Percentiles rank a stretch among this genome's conserved stretches.
Conservation (phyloP, 75 land plant species). For the Selaginella tamariscina region DNA sequence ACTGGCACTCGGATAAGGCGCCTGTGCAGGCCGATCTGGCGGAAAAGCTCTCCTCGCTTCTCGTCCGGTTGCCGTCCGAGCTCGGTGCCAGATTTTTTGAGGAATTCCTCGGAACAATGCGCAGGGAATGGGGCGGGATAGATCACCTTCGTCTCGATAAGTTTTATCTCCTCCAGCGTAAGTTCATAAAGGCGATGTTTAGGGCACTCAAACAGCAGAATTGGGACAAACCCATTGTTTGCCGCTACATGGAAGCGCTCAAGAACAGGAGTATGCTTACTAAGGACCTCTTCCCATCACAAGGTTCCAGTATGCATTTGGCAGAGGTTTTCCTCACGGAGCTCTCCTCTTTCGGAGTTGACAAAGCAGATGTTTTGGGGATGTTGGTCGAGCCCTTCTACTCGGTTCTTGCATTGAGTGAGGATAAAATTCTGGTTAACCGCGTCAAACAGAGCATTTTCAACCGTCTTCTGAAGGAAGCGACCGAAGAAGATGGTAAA, state of each 20-base stretch:
- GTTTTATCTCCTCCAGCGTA: constrained; percentile 61
- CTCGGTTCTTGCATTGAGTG: constrained; percentile 22
- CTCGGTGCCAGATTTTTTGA: constrained; percentile 37
- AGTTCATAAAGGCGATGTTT: constrained; percentile 38
- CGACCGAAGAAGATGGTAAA: constrained; percentile 19
- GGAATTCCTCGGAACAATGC: constrained; percentile 47
- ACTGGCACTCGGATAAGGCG: constrained; percentile 87
- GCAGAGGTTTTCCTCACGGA: constrained; percentile 54
- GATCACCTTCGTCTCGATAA: constrained; percentile 72
- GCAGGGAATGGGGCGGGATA: constrained; percentile 91
- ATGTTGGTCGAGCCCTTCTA: constrained; percentile 46
- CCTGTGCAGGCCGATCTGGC: constrained; percentile 46
- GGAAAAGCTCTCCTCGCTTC: constrained; percentile 38
- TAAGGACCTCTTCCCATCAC: constrained; percentile 33
- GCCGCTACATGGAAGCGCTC: constrained; percentile 31
- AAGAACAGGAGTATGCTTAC: constrained; percentile 32
- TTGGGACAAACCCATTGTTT: constrained; percentile 38
- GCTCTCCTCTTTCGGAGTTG: constrained; percentile 39
- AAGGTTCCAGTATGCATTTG: constrained; percentile 60
- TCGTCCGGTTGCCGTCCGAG: constrained; percentile 22
- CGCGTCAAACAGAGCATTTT: constrained; percentile 52
- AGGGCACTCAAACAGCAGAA: constrained; percentile 23
- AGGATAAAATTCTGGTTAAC: constrained; percentile 50
- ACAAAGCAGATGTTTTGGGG: constrained; percentile 24
- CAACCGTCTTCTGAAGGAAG: constrained; percentile 38